These are phyloP conservation scores for Sugiyamaella valdiviana DNA, from an alignment of 805 yeast genomes.

Conservation along the genomic window DNA sequence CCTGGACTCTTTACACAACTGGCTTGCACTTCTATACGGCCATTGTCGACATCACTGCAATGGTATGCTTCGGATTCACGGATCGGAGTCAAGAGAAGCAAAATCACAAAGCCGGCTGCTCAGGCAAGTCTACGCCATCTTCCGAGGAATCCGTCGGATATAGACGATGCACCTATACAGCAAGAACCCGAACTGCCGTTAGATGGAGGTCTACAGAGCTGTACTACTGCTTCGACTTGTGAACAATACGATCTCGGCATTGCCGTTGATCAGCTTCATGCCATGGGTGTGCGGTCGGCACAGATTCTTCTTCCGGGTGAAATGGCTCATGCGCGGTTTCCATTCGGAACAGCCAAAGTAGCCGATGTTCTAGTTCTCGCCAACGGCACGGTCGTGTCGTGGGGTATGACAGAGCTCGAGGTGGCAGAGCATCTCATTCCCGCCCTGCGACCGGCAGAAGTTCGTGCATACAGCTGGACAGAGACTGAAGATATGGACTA, in stretches of 20 bases:
- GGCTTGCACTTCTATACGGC: no score
- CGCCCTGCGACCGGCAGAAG: slow-evolving; percentile 43
- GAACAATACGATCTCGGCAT: slow-evolving; percentile 59
- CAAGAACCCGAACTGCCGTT: slow-evolving; percentile 2
- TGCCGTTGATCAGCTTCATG: slow-evolving; percentile 37
- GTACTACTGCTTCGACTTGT: slow-evolving; percentile 66
- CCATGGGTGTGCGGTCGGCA: slow-evolving; percentile 34
- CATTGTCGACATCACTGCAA: not conserved
- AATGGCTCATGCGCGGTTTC: slow-evolving; percentile 49
- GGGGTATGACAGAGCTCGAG: slow-evolving; percentile 66
- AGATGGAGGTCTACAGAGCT: slow-evolving; percentile 23
- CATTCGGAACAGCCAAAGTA: slow-evolving; percentile 28
- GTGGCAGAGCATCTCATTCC: slow-evolving; percentile 38
- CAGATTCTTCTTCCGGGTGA: slow-evolving; percentile 55
- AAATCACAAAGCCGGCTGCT: not conserved
- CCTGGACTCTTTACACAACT: no score
- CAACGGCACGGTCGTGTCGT: slow-evolving; percentile 76
- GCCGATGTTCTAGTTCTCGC: slow-evolving; percentile 62
- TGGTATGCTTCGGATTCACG: not conserved
- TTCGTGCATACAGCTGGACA: slow-evolving; percentile 40
- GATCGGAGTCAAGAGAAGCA: not conserved
- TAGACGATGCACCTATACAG: not conserved
- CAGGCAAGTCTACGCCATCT: slow-evolving; percentile 1
- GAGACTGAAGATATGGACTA: slow-evolving; percentile 89
- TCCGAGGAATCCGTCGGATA: not conserved